Evolutionary conservation across 2,329 filamentous ascomycete species (phyloP).

Genomic region (Aspergillus flavus): DNA sequence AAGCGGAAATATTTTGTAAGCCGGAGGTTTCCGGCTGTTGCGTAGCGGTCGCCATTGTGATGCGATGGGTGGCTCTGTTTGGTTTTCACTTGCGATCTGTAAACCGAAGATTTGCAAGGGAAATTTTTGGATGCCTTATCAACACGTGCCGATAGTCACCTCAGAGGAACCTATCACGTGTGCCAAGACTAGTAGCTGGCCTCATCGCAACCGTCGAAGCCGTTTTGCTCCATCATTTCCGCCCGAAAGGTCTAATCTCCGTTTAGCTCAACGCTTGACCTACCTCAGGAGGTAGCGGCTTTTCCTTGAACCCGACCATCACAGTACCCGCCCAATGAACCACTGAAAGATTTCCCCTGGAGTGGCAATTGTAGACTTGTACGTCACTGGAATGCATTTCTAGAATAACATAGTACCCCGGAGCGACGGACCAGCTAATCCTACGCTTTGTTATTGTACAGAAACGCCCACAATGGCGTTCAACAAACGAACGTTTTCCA

Average conservation of each 20-base stretch:
- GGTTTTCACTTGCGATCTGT: neutral
- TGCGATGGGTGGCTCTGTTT: constrained; percentile 3
- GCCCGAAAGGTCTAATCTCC: neutral
- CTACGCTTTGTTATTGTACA: constrained; percentile 14
- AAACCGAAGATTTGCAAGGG: constrained; percentile 12
- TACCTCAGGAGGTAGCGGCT: neutral
- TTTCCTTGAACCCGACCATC: neutral
- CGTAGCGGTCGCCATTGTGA: constrained; percentile 29
- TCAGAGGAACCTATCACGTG: constrained; percentile 18
- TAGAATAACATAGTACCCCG: constrained; percentile 13
- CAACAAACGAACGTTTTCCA: constrained; percentile 30
- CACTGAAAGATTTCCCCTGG: constrained; percentile 11
- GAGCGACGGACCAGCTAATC: constrained; percentile 20
- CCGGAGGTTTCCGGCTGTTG: constrained; percentile 23
- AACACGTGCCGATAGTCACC: constrained; percentile 22
- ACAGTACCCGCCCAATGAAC: constrained; percentile 13
- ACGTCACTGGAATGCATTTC: constrained; percentile 15
- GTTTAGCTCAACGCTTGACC: constrained; percentile 4
- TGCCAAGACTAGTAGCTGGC: constrained; percentile 20
- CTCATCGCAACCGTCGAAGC: constrained; percentile 10
- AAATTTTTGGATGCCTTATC: constrained; percentile 29
- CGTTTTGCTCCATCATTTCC: neutral
- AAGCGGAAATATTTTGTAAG: constrained; percentile 28
- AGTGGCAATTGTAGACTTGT: constrained; percentile 24
- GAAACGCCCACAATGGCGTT: constrained; percentile 39